Percentiles rank a stretch among this genome's conserved stretches.
Evolutionary conservation across 108 stramenopile species (phyloP).

Genomic region (Thalassiosira profunda): DNA sequence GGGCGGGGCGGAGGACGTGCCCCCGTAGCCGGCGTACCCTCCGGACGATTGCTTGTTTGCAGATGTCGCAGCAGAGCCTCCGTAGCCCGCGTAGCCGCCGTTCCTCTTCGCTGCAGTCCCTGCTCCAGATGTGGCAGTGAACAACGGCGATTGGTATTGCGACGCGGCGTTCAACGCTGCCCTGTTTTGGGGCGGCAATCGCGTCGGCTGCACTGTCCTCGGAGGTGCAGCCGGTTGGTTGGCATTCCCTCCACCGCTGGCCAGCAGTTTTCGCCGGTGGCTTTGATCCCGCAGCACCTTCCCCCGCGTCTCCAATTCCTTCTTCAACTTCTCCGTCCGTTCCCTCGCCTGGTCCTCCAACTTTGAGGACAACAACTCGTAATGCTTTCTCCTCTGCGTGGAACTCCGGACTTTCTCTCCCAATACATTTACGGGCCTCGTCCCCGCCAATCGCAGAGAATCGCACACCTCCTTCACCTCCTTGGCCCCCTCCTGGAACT

Average conservation of each 20-base stretch:
- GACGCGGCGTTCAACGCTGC: not conserved
- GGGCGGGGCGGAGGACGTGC: slow-evolving; percentile 22
- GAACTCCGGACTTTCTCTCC: slow-evolving; percentile 11
- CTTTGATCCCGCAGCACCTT: slow-evolving; percentile 79
- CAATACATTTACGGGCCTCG: slow-evolving; percentile 8
- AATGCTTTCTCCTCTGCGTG: slow-evolving; percentile 65
- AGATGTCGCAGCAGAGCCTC: not conserved
- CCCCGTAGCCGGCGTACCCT: slow-evolving; percentile 47
- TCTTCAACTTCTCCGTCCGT: slow-evolving; percentile 56
- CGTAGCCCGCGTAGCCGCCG: slow-evolving; percentile 35
- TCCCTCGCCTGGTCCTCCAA: slow-evolving; percentile 63
- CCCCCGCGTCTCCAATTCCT: slow-evolving; percentile 69
- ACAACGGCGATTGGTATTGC: slow-evolving; percentile 49
- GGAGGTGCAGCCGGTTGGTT: not conserved
- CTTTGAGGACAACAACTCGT: slow-evolving; percentile 66
- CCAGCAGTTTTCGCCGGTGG: slow-evolving; percentile 69
- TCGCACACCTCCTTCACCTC: slow-evolving; percentile 62
- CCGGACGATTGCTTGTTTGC: not conserved
- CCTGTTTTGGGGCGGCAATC: slow-evolving; percentile 10
- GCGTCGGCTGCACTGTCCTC: not conserved
- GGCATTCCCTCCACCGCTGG: slow-evolving; percentile 19
- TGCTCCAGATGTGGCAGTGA: slow-evolving; percentile 39
- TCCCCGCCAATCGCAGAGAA: slow-evolving; percentile 26
- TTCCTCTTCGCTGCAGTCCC: not conserved
- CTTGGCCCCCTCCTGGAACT: slow-evolving; percentile 66